These are phyloP conservation scores for Thamnidium elegans DNA, from an alignment of 192 early-diverging fungal species.

Conservation along the genomic window DNA sequence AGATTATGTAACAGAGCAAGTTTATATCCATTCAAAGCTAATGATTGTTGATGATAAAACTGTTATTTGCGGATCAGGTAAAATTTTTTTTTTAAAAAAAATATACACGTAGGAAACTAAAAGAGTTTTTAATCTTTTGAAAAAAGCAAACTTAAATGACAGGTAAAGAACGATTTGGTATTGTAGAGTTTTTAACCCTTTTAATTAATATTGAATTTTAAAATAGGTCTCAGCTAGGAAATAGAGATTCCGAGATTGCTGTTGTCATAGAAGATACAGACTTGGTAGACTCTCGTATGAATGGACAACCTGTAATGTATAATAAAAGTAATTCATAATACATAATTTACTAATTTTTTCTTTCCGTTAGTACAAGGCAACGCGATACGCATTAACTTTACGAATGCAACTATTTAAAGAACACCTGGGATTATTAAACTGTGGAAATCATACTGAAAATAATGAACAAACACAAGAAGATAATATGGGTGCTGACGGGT, in stretches of 20 bases:
- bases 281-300: constrained; percentile 65
- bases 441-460: background rate
- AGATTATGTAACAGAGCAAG: constrained; percentile 70
- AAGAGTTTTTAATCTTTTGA: background rate
- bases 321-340: background rate
- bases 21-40: constrained; percentile 86
- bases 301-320: constrained; percentile 52
- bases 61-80: constrained; percentile 77
- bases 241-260: constrained; percentile 87
- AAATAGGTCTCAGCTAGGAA: constrained; percentile 76
- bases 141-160: constrained; percentile 36
- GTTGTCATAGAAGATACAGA: constrained; percentile 79
- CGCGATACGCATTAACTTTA: constrained; percentile 66
- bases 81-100: background rate
- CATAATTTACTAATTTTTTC: background rate
- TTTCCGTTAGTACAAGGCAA: constrained; percentile 56
- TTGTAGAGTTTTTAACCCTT: background rate
- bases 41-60: constrained; percentile 86
- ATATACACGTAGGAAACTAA: background rate
- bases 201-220: constrained; percentile 10
- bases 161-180: constrained; percentile 13
- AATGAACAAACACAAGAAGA: background rate
- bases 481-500: background rate
- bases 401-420: constrained; percentile 79
- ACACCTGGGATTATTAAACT: constrained; percentile 71